Evolutionary conservation across 202 grass and related monocot species (phyloP), one percentile per base, ranked within the genome.

Genomic region (Panicum hallii): DNA sequence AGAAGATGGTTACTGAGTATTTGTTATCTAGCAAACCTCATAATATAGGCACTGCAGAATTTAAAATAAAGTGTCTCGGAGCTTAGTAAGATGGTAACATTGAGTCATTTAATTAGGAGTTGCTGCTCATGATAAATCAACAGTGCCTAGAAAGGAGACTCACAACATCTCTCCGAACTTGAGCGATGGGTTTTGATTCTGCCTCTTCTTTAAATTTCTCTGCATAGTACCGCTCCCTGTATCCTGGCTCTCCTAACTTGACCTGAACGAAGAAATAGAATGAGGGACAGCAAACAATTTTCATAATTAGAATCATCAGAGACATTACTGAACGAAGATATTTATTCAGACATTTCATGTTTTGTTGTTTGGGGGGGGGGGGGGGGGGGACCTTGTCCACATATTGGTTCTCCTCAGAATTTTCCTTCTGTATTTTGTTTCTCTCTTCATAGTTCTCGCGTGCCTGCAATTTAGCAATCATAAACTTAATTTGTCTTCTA

Each of bases 211-310:
- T 91, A 82, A 99, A 99, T 84, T 99, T 99, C 79, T 99, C 96
- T 22, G 90, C 84, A 80, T 99, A 95, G 67, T 99, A 99, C 36
- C 96, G 90, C 67, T 84, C 86, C 67, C 84, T 95, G 80, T 83
- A 99, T 86, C 96, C 96, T 52, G 86, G 86, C 75, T 99, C 93
- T 81, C 96, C 96, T 85, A 99, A 89, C 86, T 99, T 95, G 62
- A 99, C 86, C 96, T 99, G 89, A 87, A 80, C 70, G 67, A 47
- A 55, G 57, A 88, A 72, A 88, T n/a, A 81, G 38, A 84, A 66
- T 26, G 23, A 76, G 47, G 14, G 34, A 22, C 6, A 57, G 0
- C 50, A 38, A 75, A 75, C 36, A 44, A 70, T 78, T 75, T 67
- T 17, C 26, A 66, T 17, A 46, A 5, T 74, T 70, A 30, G 30